Conservation (phyloP, 495 filamentous ascomycete genomes). For the Xylaria scruposa region DNA sequence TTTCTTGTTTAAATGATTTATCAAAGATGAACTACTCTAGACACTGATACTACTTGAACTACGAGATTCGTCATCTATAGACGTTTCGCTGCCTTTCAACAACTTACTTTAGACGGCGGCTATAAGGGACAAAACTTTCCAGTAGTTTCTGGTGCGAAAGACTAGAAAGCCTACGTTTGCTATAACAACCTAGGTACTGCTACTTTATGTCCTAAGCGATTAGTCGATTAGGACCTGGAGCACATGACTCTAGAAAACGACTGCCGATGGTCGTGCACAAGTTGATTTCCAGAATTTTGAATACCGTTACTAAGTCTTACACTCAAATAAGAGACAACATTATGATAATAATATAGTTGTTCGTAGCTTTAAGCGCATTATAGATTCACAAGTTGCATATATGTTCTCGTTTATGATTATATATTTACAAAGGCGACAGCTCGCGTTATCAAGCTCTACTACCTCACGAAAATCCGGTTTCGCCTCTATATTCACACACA, state of each 20-base stretch:
- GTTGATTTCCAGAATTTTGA: too few relatives aligned
- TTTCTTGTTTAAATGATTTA: too few relatives aligned
- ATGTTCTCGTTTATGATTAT: not conserved
- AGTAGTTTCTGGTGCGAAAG: not conserved
- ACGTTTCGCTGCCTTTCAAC: not conserved
- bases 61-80: not conserved
- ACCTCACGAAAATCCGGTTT: too few relatives aligned
- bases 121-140: not conserved
- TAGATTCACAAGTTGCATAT: not conserved
- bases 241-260: too few relatives aligned
- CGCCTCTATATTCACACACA: not conserved
- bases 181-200: too few relatives aligned
- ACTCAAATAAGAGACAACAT: too few relatives aligned
- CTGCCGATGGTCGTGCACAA: too few relatives aligned
- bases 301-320: too few relatives aligned
- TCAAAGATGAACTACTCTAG: too few relatives aligned
- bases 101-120: not conserved
- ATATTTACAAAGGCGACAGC: too few relatives aligned
- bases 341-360: too few relatives aligned
- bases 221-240: not conserved
- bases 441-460: too few relatives aligned
- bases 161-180: not conserved
- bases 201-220: not conserved
- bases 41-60: not conserved
- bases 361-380: not conserved